Conservation (phyloP, 306 rosid species). For the Ammopiptanthus mongolicus region DNA sequence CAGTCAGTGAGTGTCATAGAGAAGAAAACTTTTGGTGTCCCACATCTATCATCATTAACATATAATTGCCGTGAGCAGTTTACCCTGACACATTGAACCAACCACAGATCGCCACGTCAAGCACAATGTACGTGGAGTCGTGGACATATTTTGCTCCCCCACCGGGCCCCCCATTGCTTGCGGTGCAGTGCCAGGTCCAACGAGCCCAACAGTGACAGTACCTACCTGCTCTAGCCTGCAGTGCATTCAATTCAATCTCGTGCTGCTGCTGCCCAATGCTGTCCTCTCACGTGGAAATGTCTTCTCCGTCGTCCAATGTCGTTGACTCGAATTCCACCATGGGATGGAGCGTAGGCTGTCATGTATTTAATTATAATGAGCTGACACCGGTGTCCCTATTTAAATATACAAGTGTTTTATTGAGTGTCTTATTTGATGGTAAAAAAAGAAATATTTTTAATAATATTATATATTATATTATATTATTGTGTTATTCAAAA, state of each 20-base stretch:
- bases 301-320: background rate
- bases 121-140: background rate
- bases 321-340: background rate
- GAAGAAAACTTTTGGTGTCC: background rate
- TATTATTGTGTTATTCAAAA: too few species aligned
- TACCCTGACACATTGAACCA: background rate
- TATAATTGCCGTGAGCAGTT: conserved; percentile 19
- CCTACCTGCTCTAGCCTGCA: too few species aligned
- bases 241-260: conserved; percentile 24
- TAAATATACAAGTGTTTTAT: too few species aligned
- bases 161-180: background rate
- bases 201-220: background rate
- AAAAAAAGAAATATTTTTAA: too few species aligned
- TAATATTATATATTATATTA: too few species aligned
- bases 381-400: background rate
- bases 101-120: background rate
- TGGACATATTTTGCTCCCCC: background rate
- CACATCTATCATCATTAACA: conserved; percentile 36
- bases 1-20: background rate
- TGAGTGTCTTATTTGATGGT: too few species aligned
- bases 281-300: background rate
- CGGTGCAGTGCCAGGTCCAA: background rate
- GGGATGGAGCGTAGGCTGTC: background rate
- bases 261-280: conserved; percentile 7
- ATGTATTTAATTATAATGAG: background rate